These are phyloP conservation scores for Discostella stelligera DNA, from an alignment of 352 stramenopile species.

Conservation along the genomic window DNA sequence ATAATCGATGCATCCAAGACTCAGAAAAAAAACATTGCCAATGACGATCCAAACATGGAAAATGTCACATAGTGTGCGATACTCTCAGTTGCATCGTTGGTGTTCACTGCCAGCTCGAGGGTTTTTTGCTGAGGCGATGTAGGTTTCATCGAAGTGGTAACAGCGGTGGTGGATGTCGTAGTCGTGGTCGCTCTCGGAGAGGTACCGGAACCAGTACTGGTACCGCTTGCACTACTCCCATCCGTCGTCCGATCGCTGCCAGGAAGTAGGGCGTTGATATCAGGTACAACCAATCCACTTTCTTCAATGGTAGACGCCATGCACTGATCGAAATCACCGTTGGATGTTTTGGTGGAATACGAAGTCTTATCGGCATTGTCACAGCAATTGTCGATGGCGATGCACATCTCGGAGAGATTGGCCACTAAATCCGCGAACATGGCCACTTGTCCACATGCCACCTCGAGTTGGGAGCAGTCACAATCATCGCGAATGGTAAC, in stretches of 20 bases:
- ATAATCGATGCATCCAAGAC: background rate
- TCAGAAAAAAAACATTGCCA: background rate
- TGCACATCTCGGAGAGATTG: background rate
- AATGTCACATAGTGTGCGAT: background rate
- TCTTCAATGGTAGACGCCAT: background rate
- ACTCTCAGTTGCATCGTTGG: background rate
- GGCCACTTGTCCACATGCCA: background rate
- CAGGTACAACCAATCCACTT: background rate
- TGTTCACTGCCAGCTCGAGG: background rate
- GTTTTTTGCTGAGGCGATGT: background rate
- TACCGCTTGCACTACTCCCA: background rate
- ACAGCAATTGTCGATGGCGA: slow-evolving; percentile 1
- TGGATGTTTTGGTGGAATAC: background rate
- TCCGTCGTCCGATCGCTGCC: background rate
- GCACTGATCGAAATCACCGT: background rate
- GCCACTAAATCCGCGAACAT: background rate
- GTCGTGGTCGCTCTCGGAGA: background rate
- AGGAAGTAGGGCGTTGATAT: background rate
- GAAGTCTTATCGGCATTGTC: background rate
- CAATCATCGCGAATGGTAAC: background rate
- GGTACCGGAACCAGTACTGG: background rate
- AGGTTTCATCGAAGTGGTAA: background rate
- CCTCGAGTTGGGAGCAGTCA: slow-evolving; percentile 1
- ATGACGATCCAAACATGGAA: background rate
- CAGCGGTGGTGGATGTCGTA: background rate